Conservation (phyloP, 2,329 filamentous ascomycete genomes). For the Ophiostoma quercus region DNA sequence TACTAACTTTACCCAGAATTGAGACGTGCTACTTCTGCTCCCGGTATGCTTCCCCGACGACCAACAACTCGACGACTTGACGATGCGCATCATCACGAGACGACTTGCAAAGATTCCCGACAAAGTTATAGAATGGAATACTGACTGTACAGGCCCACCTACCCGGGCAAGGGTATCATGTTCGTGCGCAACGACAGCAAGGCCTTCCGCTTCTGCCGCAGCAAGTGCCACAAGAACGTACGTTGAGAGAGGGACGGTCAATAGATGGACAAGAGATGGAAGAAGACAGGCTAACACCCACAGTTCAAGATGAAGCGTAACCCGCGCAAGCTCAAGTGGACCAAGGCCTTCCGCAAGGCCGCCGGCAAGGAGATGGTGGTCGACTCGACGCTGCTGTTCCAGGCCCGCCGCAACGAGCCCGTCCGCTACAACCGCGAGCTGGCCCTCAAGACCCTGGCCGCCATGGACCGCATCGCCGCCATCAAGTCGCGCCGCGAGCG, state of each 20-base stretch:
- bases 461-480: conserved; percentile 86
- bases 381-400: conserved; percentile 89
- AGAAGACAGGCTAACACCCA: background rate
- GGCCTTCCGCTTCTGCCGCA: conserved; percentile 55
- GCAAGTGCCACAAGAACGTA: conserved; percentile 57
- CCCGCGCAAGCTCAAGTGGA: conserved; percentile 94
- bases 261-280: background rate
- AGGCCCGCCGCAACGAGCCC: conserved; percentile 86
- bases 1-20: conserved; percentile 37
- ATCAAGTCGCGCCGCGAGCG: conserved; percentile 79
- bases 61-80: conserved; percentile 3
- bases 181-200: conserved; percentile 49
- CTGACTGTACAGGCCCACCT: conserved; percentile 39
- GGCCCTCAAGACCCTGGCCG: conserved; percentile 77
- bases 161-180: conserved; percentile 53
- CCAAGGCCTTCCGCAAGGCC: conserved; percentile 81
- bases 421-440: conserved; percentile 94
- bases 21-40: conserved; percentile 70
- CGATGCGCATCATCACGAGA: conserved; percentile 6
- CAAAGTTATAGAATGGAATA: background rate
- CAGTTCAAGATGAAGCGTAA: conserved; percentile 98
- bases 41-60: conserved; percentile 38
- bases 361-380: conserved; percentile 86
- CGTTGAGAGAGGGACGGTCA: conserved; percentile 22
- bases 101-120: conserved; percentile 32